These are phyloP conservation scores for Aspergillus mulundensis DNA, from an alignment of 495 filamentous ascomycete species.

Conservation along the genomic window DNA sequence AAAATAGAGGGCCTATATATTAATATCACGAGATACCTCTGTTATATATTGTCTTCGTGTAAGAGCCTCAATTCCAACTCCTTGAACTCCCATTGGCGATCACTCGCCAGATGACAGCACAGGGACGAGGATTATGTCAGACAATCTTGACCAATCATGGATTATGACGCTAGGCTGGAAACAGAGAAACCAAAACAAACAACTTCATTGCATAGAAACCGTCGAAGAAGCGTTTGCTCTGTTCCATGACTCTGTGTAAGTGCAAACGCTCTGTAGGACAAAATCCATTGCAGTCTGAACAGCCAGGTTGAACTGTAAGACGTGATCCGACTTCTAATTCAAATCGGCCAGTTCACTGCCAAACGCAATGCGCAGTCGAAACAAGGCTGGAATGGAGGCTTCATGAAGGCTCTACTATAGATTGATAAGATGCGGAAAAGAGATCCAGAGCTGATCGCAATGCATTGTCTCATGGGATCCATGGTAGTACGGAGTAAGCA, in stretches of 20 bases:
- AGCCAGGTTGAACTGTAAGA: background rate
- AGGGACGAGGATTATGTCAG: background rate
- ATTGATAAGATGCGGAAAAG: slow-evolving; percentile 5
- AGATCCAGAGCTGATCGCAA: background rate
- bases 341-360: background rate
- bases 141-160: background rate
- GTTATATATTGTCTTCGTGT: too few species aligned
- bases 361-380: background rate
- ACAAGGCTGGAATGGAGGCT: background rate
- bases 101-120: too few species aligned
- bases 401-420: background rate
- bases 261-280: background rate
- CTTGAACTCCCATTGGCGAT: too few species aligned
- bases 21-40: background rate
- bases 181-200: slow-evolving; percentile 38
- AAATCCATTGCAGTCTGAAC: too few species aligned
- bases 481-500: too few species aligned
- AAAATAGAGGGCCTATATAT: background rate
- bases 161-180: slow-evolving; percentile 12
- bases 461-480: too few species aligned
- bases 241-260: background rate
- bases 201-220: slow-evolving; percentile 2
- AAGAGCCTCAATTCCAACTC: too few species aligned
- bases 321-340: background rate
- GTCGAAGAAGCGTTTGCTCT: background rate